Evolutionary conservation across 2,329 filamentous ascomycete species (phyloP), one percentile per base, ranked within the genome.

Genomic region (Cordyceps javanica): DNA sequence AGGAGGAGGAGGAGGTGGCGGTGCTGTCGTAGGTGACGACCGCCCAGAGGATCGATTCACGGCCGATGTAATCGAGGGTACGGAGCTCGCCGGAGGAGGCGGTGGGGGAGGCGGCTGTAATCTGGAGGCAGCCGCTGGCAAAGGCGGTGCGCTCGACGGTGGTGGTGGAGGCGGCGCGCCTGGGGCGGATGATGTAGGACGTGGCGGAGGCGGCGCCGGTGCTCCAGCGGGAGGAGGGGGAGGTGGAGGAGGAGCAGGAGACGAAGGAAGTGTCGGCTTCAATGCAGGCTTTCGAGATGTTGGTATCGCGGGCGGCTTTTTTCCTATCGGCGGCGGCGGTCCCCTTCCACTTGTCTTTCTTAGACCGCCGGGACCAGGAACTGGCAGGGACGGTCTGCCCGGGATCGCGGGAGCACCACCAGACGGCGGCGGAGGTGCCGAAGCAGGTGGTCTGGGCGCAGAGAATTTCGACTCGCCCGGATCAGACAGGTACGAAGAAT

Each of bases 401-500:
- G 85, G 85, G 36, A 85, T 73, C 7, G 77, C 75, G 49, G 88
- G 86, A 34, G 83, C 82, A 39, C 81, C 77, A 49, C 73, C 74
- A 38, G 79, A 73, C 10, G 89, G 86, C 48, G 82, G 81, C 64
- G 75, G 80, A 9, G 81, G 83, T 38, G 73, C 77, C 44, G 78
- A 79, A 69, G 30, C 64, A 16, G 81, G 79, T 8, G 81, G 79
- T 67, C 91, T 56, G 5, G 65, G 66, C 5, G 62, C 64, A 32
- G 69, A 69, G n/a, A 60, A 59, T 26, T 59, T 64, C 8, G 64
- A 63, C 59, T 72, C 70, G 50, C 68, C 91, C n/a, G 89, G 84
- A 68, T 96, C 92, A 59, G 90, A 92, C 55, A 88, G 74, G 68
- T 93, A 93, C 60, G 90, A 85, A 32, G 90, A 83, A 62, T 85